A percentile compares a stretch with the other conserved stretches of the same genome.
Evolutionary conservation across 305 asterid species (phyloP).

Genomic region (Fraxinus latifolia): DNA sequence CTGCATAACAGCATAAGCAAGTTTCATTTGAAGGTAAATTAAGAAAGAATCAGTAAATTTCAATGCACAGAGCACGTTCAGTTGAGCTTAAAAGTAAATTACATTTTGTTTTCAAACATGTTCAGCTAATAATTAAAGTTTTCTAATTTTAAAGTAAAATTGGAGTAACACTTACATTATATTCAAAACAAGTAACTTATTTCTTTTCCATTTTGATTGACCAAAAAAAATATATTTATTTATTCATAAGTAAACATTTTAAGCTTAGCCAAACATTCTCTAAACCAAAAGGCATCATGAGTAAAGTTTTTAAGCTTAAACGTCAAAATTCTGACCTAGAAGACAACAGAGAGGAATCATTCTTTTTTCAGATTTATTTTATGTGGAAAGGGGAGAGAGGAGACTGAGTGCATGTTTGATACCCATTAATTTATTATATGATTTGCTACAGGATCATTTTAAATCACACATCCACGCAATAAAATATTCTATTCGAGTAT

Average conservation of each 20-base stretch:
- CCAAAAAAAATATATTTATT: neutral
- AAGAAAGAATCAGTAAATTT: neutral
- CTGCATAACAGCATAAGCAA: slow-evolving; percentile 46
- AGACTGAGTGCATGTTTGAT: neutral
- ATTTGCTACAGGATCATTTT: neutral
- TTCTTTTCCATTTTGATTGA: neutral
- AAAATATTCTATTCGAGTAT: neutral
- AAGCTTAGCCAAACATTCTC: neutral
- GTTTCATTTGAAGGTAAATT: slow-evolving; percentile 11
- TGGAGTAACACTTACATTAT: neutral
- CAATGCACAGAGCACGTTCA: neutral
- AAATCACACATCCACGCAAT: neutral
- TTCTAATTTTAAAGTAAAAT: neutral
- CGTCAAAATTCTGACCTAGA: neutral
- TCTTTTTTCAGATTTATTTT: neutral
- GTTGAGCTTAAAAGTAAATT: neutral
- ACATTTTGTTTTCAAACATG: neutral
- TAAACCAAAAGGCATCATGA: neutral
- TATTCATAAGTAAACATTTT: neutral
- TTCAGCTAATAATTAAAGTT: neutral
- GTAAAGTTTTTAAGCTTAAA: neutral
- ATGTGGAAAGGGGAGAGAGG: neutral
- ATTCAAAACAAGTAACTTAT: neutral
- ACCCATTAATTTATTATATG: too few relatives aligned
- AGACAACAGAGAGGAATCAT: neutral